Evolutionary conservation across 2,329 filamentous ascomycete species (phyloP).

Genomic region (Diaporthe batatas): DNA sequence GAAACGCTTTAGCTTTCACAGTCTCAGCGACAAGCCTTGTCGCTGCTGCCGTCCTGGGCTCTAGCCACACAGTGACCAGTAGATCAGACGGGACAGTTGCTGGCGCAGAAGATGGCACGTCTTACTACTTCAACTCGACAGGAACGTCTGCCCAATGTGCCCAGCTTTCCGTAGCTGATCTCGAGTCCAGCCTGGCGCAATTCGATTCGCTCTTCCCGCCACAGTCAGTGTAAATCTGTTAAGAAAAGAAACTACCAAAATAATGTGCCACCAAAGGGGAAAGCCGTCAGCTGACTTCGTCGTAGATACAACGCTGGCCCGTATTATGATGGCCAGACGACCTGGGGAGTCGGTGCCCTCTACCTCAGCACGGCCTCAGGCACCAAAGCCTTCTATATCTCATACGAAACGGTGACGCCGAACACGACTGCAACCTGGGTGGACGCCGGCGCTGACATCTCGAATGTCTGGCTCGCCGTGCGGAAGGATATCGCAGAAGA

Average conservation of each 20-base stretch:
- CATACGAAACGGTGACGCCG: background rate
- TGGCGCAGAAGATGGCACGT: constrained; percentile 9
- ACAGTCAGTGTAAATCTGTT: background rate
- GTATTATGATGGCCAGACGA: background rate
- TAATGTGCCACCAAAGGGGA: background rate
- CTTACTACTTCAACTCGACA: constrained; percentile 19
- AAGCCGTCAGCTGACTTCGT: background rate
- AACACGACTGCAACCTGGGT: constrained; percentile 17
- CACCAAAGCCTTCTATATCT: constrained; percentile 4
- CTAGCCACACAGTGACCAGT: background rate
- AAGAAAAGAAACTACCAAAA: too few relatives aligned
- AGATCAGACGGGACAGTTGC: constrained; percentile 6
- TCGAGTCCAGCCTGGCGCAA: background rate
- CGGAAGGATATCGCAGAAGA: background rate
- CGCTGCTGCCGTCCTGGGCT: background rate
- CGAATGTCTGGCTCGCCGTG: constrained; percentile 5
- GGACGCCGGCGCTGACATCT: constrained; percentile 17
- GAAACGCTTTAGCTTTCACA: background rate
- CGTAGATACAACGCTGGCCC: background rate
- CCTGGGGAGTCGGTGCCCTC: background rate
- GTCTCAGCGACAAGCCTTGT: constrained; percentile 7
- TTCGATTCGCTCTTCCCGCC: constrained; percentile 5
- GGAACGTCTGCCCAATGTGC: background rate
- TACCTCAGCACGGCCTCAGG: constrained; percentile 2
- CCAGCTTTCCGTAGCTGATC: background rate